Evolutionary conservation across 2,329 filamentous ascomycete genomes (phyloP).

Genomic region (Dactylellina parvicollis): DNA sequence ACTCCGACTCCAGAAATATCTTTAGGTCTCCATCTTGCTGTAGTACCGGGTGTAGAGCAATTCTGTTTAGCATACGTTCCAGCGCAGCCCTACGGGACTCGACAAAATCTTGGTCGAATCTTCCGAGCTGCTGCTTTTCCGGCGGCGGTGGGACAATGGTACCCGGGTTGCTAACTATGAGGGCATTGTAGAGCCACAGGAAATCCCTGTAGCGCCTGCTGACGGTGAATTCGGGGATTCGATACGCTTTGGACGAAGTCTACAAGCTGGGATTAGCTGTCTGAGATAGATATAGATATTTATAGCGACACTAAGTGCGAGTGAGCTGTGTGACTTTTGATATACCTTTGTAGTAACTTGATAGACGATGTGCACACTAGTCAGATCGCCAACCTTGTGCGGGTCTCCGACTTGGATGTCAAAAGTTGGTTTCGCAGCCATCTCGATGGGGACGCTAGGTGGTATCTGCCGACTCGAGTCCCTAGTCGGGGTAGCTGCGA

Average conservation of each 20-base stretch:
- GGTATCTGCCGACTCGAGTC: constrained; percentile 67
- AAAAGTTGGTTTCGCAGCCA: constrained; percentile 91
- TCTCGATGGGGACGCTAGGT: constrained; percentile 89
- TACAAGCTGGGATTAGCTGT: constrained; percentile 60
- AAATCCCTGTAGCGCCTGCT: constrained; percentile 96
- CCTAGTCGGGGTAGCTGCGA: constrained; percentile 65
- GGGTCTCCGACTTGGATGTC: constrained; percentile 93
- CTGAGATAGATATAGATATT: no score
- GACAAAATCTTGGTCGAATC: constrained; percentile 96
- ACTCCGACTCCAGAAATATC: constrained; percentile 94
- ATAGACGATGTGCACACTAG: constrained; percentile 97
- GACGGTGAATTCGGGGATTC: constrained; percentile 89
- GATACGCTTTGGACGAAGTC: constrained; percentile 96
- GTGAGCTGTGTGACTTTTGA: neutral
- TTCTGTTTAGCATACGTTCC: constrained; percentile 98
- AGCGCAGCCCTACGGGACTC: constrained; percentile 89
- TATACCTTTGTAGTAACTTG: constrained; percentile 88
- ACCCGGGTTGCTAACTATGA: constrained; percentile 93
- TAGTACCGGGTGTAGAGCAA: constrained; percentile 83
- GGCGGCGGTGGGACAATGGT: constrained; percentile 94
- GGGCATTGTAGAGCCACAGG: constrained; percentile 93
- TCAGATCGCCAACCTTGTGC: constrained; percentile 96
- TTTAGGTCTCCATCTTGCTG: constrained; percentile 95
- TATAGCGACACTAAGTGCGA: no score
- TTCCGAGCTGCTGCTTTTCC: constrained; percentile 95